A percentile compares a stretch with the other conserved stretches of the same genome.
Conservation (phyloP, 2,329 filamentous ascomycete species). For the Parasarocladium wereldwijsianum region DNA sequence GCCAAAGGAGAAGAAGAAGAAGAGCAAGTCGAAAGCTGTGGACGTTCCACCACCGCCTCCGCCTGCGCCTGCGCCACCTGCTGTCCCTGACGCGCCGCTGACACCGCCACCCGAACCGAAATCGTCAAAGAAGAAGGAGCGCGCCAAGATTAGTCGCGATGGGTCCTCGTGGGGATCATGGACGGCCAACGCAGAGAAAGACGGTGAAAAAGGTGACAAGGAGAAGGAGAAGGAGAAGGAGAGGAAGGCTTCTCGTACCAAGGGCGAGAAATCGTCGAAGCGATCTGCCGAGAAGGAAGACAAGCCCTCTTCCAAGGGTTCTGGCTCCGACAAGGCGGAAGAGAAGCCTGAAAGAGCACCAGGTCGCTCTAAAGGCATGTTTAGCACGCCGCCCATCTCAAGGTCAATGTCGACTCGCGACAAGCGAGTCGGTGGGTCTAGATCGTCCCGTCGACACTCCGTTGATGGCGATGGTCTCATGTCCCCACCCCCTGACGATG, state of each 20-base stretch:
- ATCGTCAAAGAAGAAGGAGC: slow-evolving; percentile 53
- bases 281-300: slow-evolving; percentile 48
- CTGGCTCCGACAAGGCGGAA: slow-evolving; percentile 56
- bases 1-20: slow-evolving; percentile 19
- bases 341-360: slow-evolving; percentile 29
- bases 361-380: slow-evolving; percentile 44
- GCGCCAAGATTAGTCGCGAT: slow-evolving; percentile 60
- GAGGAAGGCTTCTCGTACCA: slow-evolving; percentile 45
- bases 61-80: slow-evolving; percentile 13
- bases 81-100: slow-evolving; percentile 30
- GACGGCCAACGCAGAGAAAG: slow-evolving; percentile 36
- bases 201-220: slow-evolving; percentile 10
- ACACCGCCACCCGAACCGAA: slow-evolving; percentile 40
- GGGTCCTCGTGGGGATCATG: slow-evolving; percentile 62
- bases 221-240: slow-evolving; percentile 23
- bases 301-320: slow-evolving; percentile 50
- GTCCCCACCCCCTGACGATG: slow-evolving; percentile 55
- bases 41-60: slow-evolving; percentile 5
- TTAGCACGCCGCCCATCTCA: slow-evolving; percentile 52
- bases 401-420: slow-evolving; percentile 56
- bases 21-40: slow-evolving; percentile 13
- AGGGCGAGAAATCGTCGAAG: slow-evolving; percentile 46
- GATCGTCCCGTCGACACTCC: slow-evolving; percentile 53
- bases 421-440: slow-evolving; percentile 40
- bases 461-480: slow-evolving; percentile 50